Base-by-base conservation (phyloP, 805 yeast genomes). In the Suhomyces canberraensis region DNA sequence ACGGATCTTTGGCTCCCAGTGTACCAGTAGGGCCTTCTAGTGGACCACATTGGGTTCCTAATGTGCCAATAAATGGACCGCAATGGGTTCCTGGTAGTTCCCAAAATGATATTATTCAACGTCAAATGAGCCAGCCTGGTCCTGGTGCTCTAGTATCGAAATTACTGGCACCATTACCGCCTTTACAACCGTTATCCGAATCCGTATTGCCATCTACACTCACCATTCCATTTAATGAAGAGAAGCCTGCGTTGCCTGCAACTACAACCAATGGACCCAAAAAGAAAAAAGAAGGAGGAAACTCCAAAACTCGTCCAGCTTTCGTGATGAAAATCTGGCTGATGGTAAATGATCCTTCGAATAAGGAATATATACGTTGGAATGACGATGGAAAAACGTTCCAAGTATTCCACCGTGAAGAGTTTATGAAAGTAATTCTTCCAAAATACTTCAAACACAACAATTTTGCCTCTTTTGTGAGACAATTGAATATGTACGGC, bases 401-500 rank as follows among this genome's bases (percentile, higher is more conserved):
- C 56, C 81, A 84, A 48, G 96, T 93, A 7, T 74, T 75, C 29
- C 86, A 89, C 50, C 73, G 95, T 35, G 98, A 91, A 48, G 72
- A 67, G 21, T 91, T 93, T 53, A 93, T 89, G 74, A 85, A 81
- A 50, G 69, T 73, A 41, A 81, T 93, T 18, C 64, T 93, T 44
- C 98, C 99, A 4, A 81, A 81, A 53, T 93, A 88, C 64, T 93
- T 90, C 71, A 93, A 93, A 60, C 98, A 93, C 63, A 83, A 86
- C 42, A 91, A 93, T 58, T 90, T 93, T 64, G 95, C 98, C 15
- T 81, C 93, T 21, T 93, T 93, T 71, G 98, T 93, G 11, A 78
- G 98, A 44, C 98, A 91, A 58, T 71, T 91, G 52, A 91, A 91
- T 63, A 91, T 93, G 98, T 93, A 93, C 58, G 98, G 98, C 8